phyloP scores from a whole-genome alignment of 1,284 basidiomycete species.

The Uromyces viciae-fabae region DNA sequence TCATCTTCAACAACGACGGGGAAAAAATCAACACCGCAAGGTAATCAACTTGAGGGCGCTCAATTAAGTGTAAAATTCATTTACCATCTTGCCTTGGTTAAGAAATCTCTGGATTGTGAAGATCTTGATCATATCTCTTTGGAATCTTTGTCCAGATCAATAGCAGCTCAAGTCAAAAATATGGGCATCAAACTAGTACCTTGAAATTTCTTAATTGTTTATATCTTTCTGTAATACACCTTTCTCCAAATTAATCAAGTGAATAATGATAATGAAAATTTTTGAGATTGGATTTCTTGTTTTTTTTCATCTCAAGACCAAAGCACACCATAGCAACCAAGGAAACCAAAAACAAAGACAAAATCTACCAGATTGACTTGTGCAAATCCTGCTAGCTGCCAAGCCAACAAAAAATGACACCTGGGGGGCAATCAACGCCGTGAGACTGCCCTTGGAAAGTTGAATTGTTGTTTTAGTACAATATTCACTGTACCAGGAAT shows the following conservation, averaged over 20 bases:
- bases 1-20: conserved; percentile 56
- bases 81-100: conserved; percentile 98
- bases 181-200: conserved; percentile 82
- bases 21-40: conserved; percentile 35
- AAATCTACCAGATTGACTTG: too few relatives aligned
- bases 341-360: too few relatives aligned
- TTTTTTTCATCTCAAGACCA: too few relatives aligned
- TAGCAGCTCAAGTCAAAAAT: conserved; percentile 77
- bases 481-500: too few relatives aligned
- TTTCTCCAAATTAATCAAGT: background rate
- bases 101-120: conserved; percentile 69
- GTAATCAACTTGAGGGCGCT: conserved; percentile 67
- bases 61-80: conserved; percentile 92
- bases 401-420: too few relatives aligned
- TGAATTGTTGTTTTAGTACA: too few relatives aligned
- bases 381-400: too few relatives aligned
- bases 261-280: background rate
- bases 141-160: conserved; percentile 78
- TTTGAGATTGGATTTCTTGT: too few relatives aligned
- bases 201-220: conserved; percentile 53
- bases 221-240: background rate
- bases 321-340: too few relatives aligned
- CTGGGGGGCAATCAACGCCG: too few relatives aligned
- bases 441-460: too few relatives aligned
- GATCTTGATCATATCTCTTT: conserved; percentile 76